Base-by-base conservation (phyloP, 78 protist species). In the Dictyostelium firmibasis region DNA sequence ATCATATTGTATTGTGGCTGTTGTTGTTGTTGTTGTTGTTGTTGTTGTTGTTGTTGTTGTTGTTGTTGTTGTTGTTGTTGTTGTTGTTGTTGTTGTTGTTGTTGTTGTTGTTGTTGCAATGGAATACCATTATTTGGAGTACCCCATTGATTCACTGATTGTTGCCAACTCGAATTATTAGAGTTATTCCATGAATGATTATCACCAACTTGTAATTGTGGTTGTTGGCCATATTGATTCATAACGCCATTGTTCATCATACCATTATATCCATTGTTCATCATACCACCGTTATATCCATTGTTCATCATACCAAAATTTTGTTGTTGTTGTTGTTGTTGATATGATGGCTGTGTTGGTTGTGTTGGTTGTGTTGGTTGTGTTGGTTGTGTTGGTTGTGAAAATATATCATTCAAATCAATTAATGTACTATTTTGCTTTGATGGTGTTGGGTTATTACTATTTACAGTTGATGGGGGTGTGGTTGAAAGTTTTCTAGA, bases 321-420 rank as follows among this genome's bases (percentile, higher is more conserved):
- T 14, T 31, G 41, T 72, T 72, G 79, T 72, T 14, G 79, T 72
- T 72, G 79, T 72, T 29, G 47, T 31, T 31, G 33, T 29, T 29
- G 41, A 4, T 72, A 43, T 75, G 35, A 57, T 75, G 0, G 82
- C 38, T 75, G 83, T 81, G 47, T 69, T 47, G 25, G 33, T 35
- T 47, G 36, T 43, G 47, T 29, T 50, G 35, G 47, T 75, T 33
- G 18, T 41, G 25, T 10, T 38, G 8, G 41, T 43, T 53, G 85
- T 53, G 29, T 2, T 43, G 25, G 85, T 41, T 43, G 53, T 41
- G 91, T 11, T 18, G 91, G 81, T 3, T 84, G 20, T 23, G 88
- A 81, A 81, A 89, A 89, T 11, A 81, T 81, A 81, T 89, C 94
- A 70, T 64, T 81, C 4, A 89, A 35, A 70, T 89, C 94, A 8